A percentile compares a stretch with the other conserved stretches of the same genome.
Conservation (phyloP, 805 yeast species). For the Saturnispora ahearnii region DNA sequence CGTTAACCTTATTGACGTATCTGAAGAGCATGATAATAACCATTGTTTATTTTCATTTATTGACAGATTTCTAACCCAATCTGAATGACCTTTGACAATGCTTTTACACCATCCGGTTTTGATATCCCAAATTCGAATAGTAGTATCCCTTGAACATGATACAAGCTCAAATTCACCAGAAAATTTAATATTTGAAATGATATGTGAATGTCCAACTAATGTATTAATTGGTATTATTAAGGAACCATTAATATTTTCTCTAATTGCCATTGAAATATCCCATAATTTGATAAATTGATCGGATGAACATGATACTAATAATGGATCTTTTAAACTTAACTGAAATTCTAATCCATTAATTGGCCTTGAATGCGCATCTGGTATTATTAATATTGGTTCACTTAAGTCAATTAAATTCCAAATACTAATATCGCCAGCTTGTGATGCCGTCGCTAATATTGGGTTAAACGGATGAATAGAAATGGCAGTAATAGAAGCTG, state of each 20-base stretch:
- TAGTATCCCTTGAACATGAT: slow-evolving; percentile 55
- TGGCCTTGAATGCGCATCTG: slow-evolving; percentile 64
- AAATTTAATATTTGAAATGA: slow-evolving; percentile 58
- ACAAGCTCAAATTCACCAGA: slow-evolving; percentile 39
- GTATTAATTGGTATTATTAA: slow-evolving; percentile 39
- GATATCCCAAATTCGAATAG: slow-evolving; percentile 60
- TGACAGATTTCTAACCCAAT: slow-evolving; percentile 67
- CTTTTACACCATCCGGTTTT: slow-evolving; percentile 56
- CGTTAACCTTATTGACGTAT: slow-evolving; percentile 61
- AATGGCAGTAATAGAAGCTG: slow-evolving; percentile 50
- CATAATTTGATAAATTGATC: slow-evolving; percentile 58
- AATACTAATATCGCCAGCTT: slow-evolving; percentile 60
- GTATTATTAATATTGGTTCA: slow-evolving; percentile 52
- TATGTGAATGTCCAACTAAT: slow-evolving; percentile 79
- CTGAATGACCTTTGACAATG: slow-evolving; percentile 71
- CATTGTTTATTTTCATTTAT: slow-evolving; percentile 40
- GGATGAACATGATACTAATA: slow-evolving; percentile 40
- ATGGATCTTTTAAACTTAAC: slow-evolving; percentile 22
- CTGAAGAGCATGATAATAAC: slow-evolving; percentile 68
- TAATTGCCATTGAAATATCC: slow-evolving; percentile 36
- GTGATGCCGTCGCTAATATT: slow-evolving; percentile 52
- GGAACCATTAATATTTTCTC: not conserved
- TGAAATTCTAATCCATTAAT: slow-evolving; percentile 55
- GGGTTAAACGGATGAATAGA: slow-evolving; percentile 73
- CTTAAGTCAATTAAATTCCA: slow-evolving; percentile 61